Percentiles rank a stretch among this genome's conserved stretches.
Evolutionary conservation across 352 stramenopile species (phyloP).

Genomic region (Paralagenidium karlingii): DNA sequence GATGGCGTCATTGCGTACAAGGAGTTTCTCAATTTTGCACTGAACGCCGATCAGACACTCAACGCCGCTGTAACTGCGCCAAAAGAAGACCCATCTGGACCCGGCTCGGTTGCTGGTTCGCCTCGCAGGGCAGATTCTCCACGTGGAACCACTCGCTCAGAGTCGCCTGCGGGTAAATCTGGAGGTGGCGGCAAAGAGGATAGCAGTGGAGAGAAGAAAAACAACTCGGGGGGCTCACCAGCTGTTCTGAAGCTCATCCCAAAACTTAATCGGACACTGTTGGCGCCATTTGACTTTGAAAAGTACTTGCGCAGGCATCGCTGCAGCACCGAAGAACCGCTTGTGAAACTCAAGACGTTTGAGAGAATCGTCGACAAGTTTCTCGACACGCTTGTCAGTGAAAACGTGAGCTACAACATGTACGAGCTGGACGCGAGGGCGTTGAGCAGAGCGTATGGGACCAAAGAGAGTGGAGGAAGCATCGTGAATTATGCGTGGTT

Average conservation of each 20-base stretch:
- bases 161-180: background rate
- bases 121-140: background rate
- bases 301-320: constrained; percentile 72
- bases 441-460: constrained; percentile 18
- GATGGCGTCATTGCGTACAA: constrained; percentile 45
- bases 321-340: constrained; percentile 13
- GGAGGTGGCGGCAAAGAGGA: background rate
- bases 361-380: constrained; percentile 73
- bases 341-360: constrained; percentile 47
- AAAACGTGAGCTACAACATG: constrained; percentile 49
- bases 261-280: constrained; percentile 30
- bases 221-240: background rate
- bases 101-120: background rate
- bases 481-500: constrained; percentile 39
- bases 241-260: constrained; percentile 20
- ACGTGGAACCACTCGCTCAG: too few relatives aligned
- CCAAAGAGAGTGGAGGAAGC: constrained; percentile 7
- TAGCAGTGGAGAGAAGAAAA: background rate
- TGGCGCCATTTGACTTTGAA: constrained; percentile 44
- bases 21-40: constrained; percentile 57
- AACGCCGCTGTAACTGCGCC: constrained; percentile 1
- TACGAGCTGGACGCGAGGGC: constrained; percentile 39
- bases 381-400: constrained; percentile 33
- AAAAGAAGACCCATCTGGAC: background rate
- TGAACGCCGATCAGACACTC: constrained; percentile 5